phyloP scores from a whole-genome alignment of 116 monocot genomes.

The Papilionanthe hybrid region DNA sequence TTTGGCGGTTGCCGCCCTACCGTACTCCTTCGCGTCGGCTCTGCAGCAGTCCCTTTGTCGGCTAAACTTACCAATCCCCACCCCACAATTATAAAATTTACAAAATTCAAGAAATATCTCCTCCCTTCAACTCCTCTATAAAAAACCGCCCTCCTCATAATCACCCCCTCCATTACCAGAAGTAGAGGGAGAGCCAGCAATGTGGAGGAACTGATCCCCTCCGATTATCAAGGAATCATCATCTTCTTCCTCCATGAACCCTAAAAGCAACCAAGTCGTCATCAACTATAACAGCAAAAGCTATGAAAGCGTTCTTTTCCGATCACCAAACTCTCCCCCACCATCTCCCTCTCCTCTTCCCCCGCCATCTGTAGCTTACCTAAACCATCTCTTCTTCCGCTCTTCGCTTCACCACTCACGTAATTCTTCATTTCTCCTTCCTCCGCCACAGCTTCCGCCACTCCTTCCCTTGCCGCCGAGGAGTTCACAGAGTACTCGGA shows the following conservation, averaged over 20 bases:
- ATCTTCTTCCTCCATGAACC: not conserved
- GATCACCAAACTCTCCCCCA: not conserved
- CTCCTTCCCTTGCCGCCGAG: no score
- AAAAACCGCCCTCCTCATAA: not conserved
- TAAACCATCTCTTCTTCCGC: not conserved
- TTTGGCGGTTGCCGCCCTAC: slow-evolving; percentile 4
- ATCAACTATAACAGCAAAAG: slow-evolving; percentile 3
- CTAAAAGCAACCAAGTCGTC: not conserved
- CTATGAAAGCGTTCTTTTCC: not conserved
- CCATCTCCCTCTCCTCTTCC: slow-evolving; percentile 1
- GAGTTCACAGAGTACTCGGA: not conserved
- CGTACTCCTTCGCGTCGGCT: not conserved
- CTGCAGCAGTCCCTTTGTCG: not conserved
- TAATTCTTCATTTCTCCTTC: not conserved
- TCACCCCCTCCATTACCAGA: not conserved
- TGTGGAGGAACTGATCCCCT: not conserved
- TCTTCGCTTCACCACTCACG: not conserved
- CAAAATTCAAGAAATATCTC: not conserved
- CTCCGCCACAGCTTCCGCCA: not conserved
- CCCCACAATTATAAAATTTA: not conserved
- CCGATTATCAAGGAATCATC: not conserved
- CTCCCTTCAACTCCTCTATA: not conserved
- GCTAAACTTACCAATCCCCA: not conserved
- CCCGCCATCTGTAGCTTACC: not conserved
- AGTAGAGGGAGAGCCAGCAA: not conserved